Evolutionary conservation across 805 yeast species (phyloP).

Genomic region (Schwanniomyces polymorphus): DNA sequence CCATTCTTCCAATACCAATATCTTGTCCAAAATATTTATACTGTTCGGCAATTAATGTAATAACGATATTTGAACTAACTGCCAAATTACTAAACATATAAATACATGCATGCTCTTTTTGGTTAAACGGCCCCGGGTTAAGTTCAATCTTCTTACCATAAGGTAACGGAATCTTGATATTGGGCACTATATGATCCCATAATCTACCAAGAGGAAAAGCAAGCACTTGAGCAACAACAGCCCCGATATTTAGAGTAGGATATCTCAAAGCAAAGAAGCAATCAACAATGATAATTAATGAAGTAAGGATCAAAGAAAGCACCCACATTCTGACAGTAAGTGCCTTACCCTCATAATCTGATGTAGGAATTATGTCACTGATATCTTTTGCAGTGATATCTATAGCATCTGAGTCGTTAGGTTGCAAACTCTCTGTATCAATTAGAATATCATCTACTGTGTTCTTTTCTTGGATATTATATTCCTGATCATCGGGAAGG

Average conservation of each 20-base stretch:
- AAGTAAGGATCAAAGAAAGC: constrained; percentile 15
- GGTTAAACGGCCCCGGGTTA: constrained; percentile 24
- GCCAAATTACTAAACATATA: constrained; percentile 6
- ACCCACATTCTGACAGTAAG: constrained; percentile 16
- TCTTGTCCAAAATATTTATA: constrained; percentile 9
- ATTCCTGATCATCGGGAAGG: background rate
- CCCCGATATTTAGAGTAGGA: constrained; percentile 22
- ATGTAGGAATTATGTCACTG: constrained; percentile 7
- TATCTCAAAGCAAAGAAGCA: constrained; percentile 23
- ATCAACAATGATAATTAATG: constrained; percentile 13
- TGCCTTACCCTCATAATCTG: constrained; percentile 6
- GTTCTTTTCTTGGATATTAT: background rate
- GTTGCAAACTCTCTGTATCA: background rate
- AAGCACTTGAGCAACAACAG: constrained; percentile 22
- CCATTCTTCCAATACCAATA: constrained; percentile 9
- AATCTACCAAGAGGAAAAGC: constrained; percentile 23
- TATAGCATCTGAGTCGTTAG: constrained; percentile 1
- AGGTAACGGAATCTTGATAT: constrained; percentile 17
- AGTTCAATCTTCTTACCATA: constrained; percentile 4
- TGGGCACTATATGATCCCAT: constrained; percentile 9
- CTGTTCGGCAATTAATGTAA: constrained; percentile 7
- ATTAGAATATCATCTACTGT: background rate
- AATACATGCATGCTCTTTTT: constrained; percentile 20
- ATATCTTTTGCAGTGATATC: constrained; percentile 8
- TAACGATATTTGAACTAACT: constrained; percentile 6